Base-by-base conservation (phyloP, 768 basidiomycete genomes). In the Lactarius sp. region DNA sequence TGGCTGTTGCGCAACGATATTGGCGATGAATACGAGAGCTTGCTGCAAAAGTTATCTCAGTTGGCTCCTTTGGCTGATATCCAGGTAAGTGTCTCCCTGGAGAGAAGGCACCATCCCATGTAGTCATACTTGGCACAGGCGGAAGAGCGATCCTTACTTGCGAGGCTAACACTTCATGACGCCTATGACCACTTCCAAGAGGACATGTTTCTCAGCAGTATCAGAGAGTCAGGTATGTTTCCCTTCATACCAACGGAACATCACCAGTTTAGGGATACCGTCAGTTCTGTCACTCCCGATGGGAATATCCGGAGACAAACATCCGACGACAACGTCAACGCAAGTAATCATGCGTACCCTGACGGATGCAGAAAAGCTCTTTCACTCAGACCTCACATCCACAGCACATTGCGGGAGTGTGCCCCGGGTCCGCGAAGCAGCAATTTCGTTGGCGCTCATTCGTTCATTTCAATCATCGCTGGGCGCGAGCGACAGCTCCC, bases 201-300 rank as follows among this genome's bases (percentile, higher is more conserved):
- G 0, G 94, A 98, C 71, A 90, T 97, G 78, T 90, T 94, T 72
- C 78, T 97, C 62, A 94, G 88, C 70, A 94, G 94, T 18, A 76
- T 98, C 27, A 83, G 88, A 0, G 96, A 98, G 72, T 96, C 96
- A 1, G 87, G 94, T 96, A 69, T 41, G 92, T 76, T 46, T 44
- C 8, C 16, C 49, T 33, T 41, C 14, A 52, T 60, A 42, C 39
- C 10, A 33, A n/a, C 49, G 9, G 6, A 14, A 10, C 51, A 42
- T n/a, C 22, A 18, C 12, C 12, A 10, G 47, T 49, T 62, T 34
- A 52, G 57, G 6, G 18, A 3, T 31, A 37, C 39, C 61, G 20
- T 39, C 66, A 97, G 90, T 90, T 27, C 88, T 96, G 64, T 85
- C 92, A 3, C 80, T 94, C 60, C 92, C 92, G 0, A 86, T 92